Percentiles rank a stretch among this genome's conserved stretches.
Evolutionary conservation across 129 eudicot genomes (phyloP).

Genomic region (Lactuca saligna): DNA sequence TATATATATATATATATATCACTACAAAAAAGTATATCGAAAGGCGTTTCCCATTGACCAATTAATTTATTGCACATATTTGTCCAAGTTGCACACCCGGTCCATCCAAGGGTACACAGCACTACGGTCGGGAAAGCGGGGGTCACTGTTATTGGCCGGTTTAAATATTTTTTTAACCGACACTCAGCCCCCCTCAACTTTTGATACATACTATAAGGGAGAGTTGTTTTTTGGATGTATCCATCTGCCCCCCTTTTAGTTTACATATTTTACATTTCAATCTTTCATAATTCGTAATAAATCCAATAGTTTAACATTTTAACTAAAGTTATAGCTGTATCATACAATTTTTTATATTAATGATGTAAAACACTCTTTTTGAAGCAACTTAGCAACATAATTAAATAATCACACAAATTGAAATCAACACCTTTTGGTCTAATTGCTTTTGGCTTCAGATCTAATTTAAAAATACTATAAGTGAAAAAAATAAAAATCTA

Average conservation of each 20-base stretch:
- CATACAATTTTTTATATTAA: background rate
- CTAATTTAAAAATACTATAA: too few species aligned
- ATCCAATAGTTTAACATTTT: too few species aligned
- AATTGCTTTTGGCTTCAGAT: too few species aligned
- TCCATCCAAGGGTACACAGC: slow-evolving; percentile 44
- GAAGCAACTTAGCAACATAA: too few species aligned
- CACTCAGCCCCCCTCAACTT: slow-evolving; percentile 12
- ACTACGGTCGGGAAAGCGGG: slow-evolving; percentile 46
- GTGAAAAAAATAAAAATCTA: too few species aligned
- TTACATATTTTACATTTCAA: background rate
- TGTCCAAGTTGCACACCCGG: slow-evolving; percentile 32
- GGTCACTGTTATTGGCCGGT: slow-evolving; percentile 42
- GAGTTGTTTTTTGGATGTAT: background rate
- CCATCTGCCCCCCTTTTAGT: background rate
- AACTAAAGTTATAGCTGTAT: background rate
- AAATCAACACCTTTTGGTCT: too few species aligned
- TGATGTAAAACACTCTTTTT: background rate
- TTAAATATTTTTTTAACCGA: background rate
- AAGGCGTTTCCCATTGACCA: slow-evolving; percentile 4
- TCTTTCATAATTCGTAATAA: background rate
- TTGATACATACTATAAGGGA: background rate
- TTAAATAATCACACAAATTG: background rate
- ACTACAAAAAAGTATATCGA: background rate
- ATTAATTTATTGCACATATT: slow-evolving; percentile 16
- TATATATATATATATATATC: too few species aligned